Evolutionary conservation across 2,329 filamentous ascomycete genomes (phyloP).

Genomic region (Alternaria sp.): DNA sequence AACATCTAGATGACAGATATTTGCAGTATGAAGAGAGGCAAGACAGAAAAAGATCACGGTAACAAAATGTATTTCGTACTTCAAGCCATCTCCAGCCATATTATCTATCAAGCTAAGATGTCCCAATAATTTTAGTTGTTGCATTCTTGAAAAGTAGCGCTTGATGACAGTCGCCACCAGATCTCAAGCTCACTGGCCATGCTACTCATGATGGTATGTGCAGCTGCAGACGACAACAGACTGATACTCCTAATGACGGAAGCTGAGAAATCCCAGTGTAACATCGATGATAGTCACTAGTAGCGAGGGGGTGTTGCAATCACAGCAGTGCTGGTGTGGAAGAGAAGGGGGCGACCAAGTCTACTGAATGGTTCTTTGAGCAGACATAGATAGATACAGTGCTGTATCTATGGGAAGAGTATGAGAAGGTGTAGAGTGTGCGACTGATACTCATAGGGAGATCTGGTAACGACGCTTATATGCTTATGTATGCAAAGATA

Average conservation of each 20-base stretch:
- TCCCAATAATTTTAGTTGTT: background rate
- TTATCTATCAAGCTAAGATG: background rate
- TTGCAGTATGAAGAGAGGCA: background rate
- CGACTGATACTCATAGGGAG: background rate
- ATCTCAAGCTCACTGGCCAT: background rate
- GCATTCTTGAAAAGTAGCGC: background rate
- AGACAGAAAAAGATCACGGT: background rate
- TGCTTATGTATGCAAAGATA: background rate
- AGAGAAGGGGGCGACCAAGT: background rate
- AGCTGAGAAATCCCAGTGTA: background rate
- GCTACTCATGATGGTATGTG: background rate
- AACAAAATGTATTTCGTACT: background rate
- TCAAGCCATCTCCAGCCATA: background rate
- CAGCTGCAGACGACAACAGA: slow-evolving; percentile 6
- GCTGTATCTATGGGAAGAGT: background rate
- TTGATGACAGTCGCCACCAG: background rate
- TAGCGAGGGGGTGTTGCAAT: background rate
- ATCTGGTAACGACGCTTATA: background rate
- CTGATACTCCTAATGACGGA: slow-evolving; percentile 1
- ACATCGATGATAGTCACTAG: background rate
- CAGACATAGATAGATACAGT: background rate
- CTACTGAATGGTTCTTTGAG: background rate
- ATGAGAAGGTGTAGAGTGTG: background rate
- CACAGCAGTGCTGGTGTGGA: background rate
- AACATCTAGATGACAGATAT: background rate